Conservation (phyloP, 225 moss, liverwort and hornwort genomes). For the Rhytidiadelphus loreus region DNA sequence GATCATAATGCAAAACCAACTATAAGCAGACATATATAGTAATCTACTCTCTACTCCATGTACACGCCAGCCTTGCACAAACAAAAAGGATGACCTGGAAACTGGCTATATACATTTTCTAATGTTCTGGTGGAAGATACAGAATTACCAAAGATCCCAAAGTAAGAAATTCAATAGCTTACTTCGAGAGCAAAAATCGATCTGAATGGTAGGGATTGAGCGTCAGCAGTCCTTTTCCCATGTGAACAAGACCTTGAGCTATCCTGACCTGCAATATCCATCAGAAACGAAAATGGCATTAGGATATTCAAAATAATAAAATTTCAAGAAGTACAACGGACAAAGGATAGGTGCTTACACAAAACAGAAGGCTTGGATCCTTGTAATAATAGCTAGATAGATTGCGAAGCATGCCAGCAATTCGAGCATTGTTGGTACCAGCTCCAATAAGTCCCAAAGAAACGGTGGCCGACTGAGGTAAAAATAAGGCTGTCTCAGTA, state of each 20-base stretch:
- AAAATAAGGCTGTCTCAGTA: neutral
- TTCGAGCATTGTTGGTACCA: slow-evolving; percentile 98
- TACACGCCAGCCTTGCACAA: neutral
- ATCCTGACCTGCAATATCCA: slow-evolving; percentile 77
- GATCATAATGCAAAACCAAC: neutral
- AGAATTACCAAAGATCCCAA: neutral
- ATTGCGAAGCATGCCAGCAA: slow-evolving; percentile 99
- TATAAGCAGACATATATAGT: neutral
- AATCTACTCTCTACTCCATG: neutral
- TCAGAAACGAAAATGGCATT: neutral
- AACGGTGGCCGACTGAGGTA: slow-evolving; percentile 74
- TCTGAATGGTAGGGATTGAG: slow-evolving; percentile 98
- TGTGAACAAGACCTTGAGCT: slow-evolving; percentile 97
- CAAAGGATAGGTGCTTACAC: slow-evolving; percentile 37
- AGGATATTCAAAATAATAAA: neutral
- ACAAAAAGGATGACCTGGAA: neutral
- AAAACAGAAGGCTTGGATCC: slow-evolving; percentile 93
- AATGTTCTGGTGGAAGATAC: neutral
- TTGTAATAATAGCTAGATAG: slow-evolving; percentile 98
- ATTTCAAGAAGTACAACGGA: neutral
- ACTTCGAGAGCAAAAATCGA: slow-evolving; percentile 93
- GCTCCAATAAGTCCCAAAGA: slow-evolving; percentile 97
- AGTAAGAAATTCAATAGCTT: slow-evolving; percentile 5
- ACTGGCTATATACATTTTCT: neutral
- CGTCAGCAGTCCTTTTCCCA: slow-evolving; percentile 93